These are phyloP conservation scores for Candida orba DNA, from an alignment of 805 yeast species.

Conservation along the genomic window DNA sequence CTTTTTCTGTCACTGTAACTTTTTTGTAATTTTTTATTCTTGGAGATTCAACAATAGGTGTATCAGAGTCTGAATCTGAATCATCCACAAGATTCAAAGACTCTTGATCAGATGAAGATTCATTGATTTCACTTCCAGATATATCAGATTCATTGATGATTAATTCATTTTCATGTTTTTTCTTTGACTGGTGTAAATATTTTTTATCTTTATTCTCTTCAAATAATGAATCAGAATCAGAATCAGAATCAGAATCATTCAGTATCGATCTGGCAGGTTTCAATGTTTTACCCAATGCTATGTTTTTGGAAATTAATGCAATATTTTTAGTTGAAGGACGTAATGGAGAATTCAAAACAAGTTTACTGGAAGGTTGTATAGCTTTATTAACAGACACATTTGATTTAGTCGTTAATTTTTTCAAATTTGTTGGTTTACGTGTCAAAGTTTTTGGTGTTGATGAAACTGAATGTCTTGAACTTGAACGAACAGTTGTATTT, in stretches of 20 bases:
- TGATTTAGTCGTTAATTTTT: neutral
- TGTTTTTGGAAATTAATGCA: conserved; percentile 6
- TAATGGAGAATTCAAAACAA: conserved; percentile 4
- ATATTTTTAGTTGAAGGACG: conserved; percentile 7
- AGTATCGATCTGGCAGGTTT: neutral
- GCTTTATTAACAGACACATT: conserved; percentile 1
- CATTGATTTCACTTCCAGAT: neutral
- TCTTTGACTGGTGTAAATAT: no score
- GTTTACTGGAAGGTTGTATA: no score
- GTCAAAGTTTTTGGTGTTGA: neutral
- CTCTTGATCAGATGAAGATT: no score
- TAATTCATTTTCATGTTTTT: no score
- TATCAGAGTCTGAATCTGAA: no score
- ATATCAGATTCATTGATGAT: neutral
- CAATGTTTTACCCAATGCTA: conserved; percentile 5
- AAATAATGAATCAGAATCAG: conserved; percentile 3
- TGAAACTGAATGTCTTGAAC: neutral
- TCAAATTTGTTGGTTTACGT: neutral
- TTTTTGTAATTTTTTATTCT: neutral
- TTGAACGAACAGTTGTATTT: conserved; percentile 14
- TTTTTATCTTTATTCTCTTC: neutral
- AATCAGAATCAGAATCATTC: neutral
- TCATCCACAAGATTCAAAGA: no score
- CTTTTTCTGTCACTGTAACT: neutral
- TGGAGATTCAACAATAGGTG: neutral